Evolutionary conservation across 75 land plant genomes (phyloP), one percentile per base, ranked within the genome.

Genomic region (Picea glauca): DNA sequence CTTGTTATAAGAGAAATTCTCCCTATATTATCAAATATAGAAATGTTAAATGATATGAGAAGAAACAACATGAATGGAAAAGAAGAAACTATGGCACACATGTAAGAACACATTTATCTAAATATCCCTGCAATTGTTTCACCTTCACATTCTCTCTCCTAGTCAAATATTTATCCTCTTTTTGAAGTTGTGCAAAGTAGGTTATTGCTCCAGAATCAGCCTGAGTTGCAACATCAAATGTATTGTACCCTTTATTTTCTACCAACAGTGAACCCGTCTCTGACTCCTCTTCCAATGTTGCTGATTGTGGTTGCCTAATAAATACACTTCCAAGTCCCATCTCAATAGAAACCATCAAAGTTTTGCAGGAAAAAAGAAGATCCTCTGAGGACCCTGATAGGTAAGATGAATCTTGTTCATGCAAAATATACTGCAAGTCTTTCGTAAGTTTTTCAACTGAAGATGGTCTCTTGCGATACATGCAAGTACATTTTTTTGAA

Each of bases 381-480:
- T 35, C 38, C 38, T 35, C 38, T 35, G 38, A 35, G 38, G 38
- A 35, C 3, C 38, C 82, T 60, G 91, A 87, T 12, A 86, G 80
- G 77, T 77, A 79, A 14, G 88, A 87, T 43, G 85, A 82, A 60
- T 87, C 87, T 72, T 84, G 89, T 80, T 91, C 87, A 70, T 87
- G 88, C 66, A 84, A 79, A 21, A 92, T 90, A 33, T 79, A 76
- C 61, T 77, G 83, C 35, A 92, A 76, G 75, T 86, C 94, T 76
- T 84, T 82, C n/a, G 88, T 90, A 13, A 92, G 94, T 80, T 90
- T 92, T 77, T 84, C 90, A 74, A 92, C 88, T n/a, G 87, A 56
- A 76, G 94, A 85, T 78, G 84, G 38, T 35, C 38, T 35, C 38
- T 35, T 35, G 38, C 3, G 38, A 35, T 35, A 35, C 38, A 35